Evolutionary conservation across 192 early-diverging fungal genomes (phyloP), one percentile per base, ranked within the genome.

Genomic region (Backusella luteola): DNA sequence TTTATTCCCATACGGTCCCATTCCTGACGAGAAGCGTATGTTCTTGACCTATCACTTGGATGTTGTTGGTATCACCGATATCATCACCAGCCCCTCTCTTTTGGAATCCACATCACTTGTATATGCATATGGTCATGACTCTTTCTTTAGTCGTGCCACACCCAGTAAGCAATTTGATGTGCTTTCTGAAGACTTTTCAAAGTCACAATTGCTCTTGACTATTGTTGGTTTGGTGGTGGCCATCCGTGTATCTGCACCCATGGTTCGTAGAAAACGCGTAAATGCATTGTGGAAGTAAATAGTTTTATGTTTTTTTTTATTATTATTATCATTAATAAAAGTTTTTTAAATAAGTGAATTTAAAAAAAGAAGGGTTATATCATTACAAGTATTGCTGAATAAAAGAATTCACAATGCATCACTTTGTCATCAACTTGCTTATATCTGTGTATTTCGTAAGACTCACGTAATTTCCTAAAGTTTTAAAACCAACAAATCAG

Each of bases 81-180:
- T 99, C 70, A 77, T 81, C 34, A 91, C 94, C 9, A 79, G 91
- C 15, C 93, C 96, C 1, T 90, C 97, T 21, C 80, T 90, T 49
- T 82, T 99, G 34, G 98, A 99, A 85, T 98, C 96, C 23, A 99
- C 98, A 7, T 91, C 96, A 15, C 84, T 99, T 39, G 93, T 97
- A 9, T 83, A 92, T 19, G 90, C 93, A 0, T 98, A 91, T 80
- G 98, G 98, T 17, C 86, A 96, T 52, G 98, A 99, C 77, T 71
- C 97, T 68, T 99, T 96, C 87, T 92, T 94, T 73, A 93, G 91
- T 5, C 90, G 92, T 46, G 85, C 90, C 34, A 91, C 89, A 59
- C 97, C 98, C 23, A 94, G 92, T 66, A 94, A 94, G 76, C 89
- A 91, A 6, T 99, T 99, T 85, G 98, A 99, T 85, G 87, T 94